A percentile compares a stretch with the other conserved stretches of the same genome.
phyloP scores from a whole-genome alignment of 208 protist genomes.

The Crithidia sp. region DNA sequence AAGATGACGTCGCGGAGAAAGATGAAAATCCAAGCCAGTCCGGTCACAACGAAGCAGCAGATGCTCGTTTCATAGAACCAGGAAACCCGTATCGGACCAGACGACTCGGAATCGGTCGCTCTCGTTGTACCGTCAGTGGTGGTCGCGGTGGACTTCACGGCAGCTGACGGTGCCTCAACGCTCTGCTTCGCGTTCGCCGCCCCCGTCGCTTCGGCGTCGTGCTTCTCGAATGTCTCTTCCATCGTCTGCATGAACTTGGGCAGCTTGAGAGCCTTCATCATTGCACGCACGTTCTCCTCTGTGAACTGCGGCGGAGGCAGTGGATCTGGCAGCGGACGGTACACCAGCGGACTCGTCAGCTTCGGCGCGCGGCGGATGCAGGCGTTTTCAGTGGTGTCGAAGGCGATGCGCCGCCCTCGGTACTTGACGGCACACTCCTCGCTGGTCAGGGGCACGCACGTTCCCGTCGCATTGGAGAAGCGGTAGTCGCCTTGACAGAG shows the following conservation, averaged over 20 bases:
- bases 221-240: conserved; percentile 16
- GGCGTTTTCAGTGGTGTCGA: conserved; percentile 14
- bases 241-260: conserved; percentile 34
- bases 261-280: conserved; percentile 17
- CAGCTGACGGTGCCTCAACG: not conserved
- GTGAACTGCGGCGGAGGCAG: conserved; percentile 24
- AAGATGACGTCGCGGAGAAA: conserved; percentile 31
- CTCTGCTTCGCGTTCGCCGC: not conserved
- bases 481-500: conserved; percentile 35
- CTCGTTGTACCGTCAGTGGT: not conserved
- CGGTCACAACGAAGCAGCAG: conserved; percentile 6
- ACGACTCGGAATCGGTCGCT: not conserved
- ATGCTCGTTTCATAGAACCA: conserved; percentile 11
- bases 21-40: conserved; percentile 25
- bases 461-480: conserved; percentile 17
- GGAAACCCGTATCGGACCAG: not conserved
- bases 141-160: not conserved
- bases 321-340: conserved; percentile 19
- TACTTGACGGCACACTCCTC: conserved; percentile 30
- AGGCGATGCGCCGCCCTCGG: conserved; percentile 19
- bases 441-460: conserved; percentile 26
- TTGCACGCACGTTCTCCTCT: conserved; percentile 15
- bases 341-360: conserved; percentile 28
- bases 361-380: conserved; percentile 15
- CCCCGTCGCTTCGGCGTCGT: not conserved